Evolutionary conservation across 805 yeast genomes (phyloP).

Genomic region (Middelhovenomyces tepae): DNA sequence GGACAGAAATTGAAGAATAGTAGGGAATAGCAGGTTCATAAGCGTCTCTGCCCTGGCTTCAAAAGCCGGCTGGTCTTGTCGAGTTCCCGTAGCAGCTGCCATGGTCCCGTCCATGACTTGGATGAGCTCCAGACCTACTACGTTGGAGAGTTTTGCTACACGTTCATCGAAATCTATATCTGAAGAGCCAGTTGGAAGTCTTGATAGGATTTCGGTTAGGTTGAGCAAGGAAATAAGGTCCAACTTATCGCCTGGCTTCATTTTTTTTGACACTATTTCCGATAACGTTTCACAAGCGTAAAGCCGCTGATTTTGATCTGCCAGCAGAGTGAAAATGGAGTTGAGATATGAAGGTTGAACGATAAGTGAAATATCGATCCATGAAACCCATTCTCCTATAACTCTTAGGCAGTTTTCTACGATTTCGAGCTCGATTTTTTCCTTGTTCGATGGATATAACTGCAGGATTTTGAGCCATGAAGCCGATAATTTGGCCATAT

Average conservation of each 20-base stretch:
- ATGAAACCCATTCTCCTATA: slow-evolving; percentile 79
- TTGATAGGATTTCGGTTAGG: slow-evolving; percentile 45
- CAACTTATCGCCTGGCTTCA: slow-evolving; percentile 64
- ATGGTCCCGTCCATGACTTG: slow-evolving; percentile 46
- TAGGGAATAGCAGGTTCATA: slow-evolving; percentile 60
- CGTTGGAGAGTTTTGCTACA: slow-evolving; percentile 63
- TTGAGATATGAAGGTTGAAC: slow-evolving; percentile 51
- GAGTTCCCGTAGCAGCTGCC: slow-evolving; percentile 17
- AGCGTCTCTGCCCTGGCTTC: slow-evolving; percentile 30
- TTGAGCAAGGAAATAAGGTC: slow-evolving; percentile 62
- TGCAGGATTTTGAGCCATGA: slow-evolving; percentile 59
- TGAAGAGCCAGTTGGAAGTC: slow-evolving; percentile 28
- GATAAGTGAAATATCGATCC: slow-evolving; percentile 81
- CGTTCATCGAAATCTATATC: slow-evolving; percentile 68
- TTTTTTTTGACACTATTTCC: slow-evolving; percentile 67
- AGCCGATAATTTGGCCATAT: slow-evolving; percentile 54
- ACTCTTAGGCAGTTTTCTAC: slow-evolving; percentile 50
- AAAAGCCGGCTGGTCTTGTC: slow-evolving; percentile 23
- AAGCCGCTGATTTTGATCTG: slow-evolving; percentile 38
- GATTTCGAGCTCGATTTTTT: slow-evolving; percentile 34
- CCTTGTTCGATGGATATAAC: slow-evolving; percentile 27
- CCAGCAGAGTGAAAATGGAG: slow-evolving; percentile 51
- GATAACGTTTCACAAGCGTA: slow-evolving; percentile 47
- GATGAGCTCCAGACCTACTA: slow-evolving; percentile 70
- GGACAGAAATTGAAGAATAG: slow-evolving; percentile 57